Percentiles rank a stretch among this genome's conserved stretches.
Conservation (phyloP, 768 basidiomycete genomes). For the Tephrocybe rancida region DNA sequence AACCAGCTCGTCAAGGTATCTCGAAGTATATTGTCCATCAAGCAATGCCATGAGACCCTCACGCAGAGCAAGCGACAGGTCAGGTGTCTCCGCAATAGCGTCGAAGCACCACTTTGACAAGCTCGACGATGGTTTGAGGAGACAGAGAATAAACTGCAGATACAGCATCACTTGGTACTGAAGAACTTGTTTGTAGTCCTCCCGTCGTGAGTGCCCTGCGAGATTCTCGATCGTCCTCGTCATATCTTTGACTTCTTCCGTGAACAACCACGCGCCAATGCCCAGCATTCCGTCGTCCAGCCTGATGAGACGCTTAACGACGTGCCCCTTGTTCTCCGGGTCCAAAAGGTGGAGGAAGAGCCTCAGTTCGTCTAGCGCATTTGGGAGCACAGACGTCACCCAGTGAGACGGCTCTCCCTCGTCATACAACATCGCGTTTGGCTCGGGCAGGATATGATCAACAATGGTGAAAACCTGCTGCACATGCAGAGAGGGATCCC, state of each 20-base stretch:
- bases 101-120: constrained; percentile 45
- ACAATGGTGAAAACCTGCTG: constrained; percentile 58
- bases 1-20: constrained; percentile 44
- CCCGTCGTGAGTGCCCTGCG: constrained; percentile 24
- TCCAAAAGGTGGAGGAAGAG: constrained; percentile 61
- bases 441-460: constrained; percentile 55
- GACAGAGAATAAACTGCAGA: constrained; percentile 50
- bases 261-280: constrained; percentile 70
- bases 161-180: constrained; percentile 52
- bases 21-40: constrained; percentile 48
- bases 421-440: constrained; percentile 19
- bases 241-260: constrained; percentile 63
- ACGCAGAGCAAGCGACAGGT: constrained; percentile 43
- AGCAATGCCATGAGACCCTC: constrained; percentile 47
- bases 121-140: constrained; percentile 41
- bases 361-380: constrained; percentile 53
- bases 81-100: constrained; percentile 43
- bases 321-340: constrained; percentile 50
- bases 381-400: constrained; percentile 58
- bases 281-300: constrained; percentile 61
- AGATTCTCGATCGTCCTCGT: constrained; percentile 38
- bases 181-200: constrained; percentile 38
- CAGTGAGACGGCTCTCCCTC: constrained; percentile 43
- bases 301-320: constrained; percentile 55
- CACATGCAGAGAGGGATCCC: constrained; percentile 61